Base-by-base conservation (phyloP, 805 yeast species). In the Cyberlindnera bimundalis region DNA sequence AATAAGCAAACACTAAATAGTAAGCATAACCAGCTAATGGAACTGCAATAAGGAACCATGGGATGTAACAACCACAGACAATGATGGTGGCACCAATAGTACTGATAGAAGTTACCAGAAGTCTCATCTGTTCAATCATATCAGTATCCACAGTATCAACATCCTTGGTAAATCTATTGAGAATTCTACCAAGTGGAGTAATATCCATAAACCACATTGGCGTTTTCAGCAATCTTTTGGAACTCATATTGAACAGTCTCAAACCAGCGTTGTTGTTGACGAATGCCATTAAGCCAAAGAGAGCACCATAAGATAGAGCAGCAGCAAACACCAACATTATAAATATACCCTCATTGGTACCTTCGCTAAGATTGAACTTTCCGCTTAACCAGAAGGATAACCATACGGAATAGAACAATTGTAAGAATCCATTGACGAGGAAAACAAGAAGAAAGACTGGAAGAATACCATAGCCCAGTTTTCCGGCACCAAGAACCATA, bases 181-280 rank as follows among this genome's bases (percentile, higher is more conserved):
- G 66, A 43, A 87, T 83, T 53, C 96, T 72, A 4, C 96, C 96
- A 64, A 84, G 70, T 5, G 96, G 96, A 0, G 93, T 83, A 11
- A 86, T 75, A 59, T 88, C 96, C 71, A 86, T 79, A 55, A 79
- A 88, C 11, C 81, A 65, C 90, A 86, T 84, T 35, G 95, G 95
- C 2, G 90, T 78, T 42, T 77, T 78, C 48, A 87, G 65, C 16
- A 87, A 65, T 24, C 67, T 70, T 25, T 69, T 56, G 16, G 79
- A 68, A 7, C 90, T 84, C 40, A 53, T 40, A 27, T 80, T 67
- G 56, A 84, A 85, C 55, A 86, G 66, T 19, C 50, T 59, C 35
- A 66, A 68, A 13, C 84, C 74, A 5, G 89, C 79, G 37, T 56
- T 64, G 54, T 74, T 79, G 37, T 78, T 70, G 42, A 78, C 52